Conservation (phyloP, 2,329 filamentous ascomycete species). For the Incumbomyces lentus region DNA sequence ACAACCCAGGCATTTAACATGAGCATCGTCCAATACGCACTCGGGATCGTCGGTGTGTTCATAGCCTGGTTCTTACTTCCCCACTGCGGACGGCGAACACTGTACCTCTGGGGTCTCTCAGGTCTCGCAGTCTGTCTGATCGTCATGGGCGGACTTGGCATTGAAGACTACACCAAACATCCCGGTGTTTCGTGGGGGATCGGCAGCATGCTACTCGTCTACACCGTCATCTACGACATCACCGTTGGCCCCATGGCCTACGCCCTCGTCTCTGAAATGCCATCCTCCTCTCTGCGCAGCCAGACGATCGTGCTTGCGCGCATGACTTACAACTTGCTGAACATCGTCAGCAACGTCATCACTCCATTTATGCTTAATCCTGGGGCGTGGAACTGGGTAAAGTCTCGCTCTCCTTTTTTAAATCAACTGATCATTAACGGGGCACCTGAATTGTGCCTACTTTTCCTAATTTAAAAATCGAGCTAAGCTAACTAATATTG, state of each 20-base stretch:
- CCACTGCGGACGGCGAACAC: constrained; percentile 62
- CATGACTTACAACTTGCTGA: constrained; percentile 70
- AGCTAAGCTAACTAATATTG: constrained; percentile 21
- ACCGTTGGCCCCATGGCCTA: constrained; percentile 85
- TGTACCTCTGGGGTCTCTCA: constrained; percentile 67
- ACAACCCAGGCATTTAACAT: constrained; percentile 27
- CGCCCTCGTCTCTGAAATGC: constrained; percentile 75
- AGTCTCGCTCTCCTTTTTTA: constrained; percentile 51
- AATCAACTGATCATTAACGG: too few relatives aligned
- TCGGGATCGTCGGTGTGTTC: constrained; percentile 23
- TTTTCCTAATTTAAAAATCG: constrained; percentile 22
- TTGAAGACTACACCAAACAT: constrained; percentile 33
- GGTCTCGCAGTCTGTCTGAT: constrained; percentile 67
- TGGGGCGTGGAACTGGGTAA: constrained; percentile 72
- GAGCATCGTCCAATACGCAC: constrained; percentile 26
- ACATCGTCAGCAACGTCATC: constrained; percentile 68
- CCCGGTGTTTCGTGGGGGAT: constrained; percentile 60
- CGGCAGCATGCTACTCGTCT: constrained; percentile 70
- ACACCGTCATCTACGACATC: constrained; percentile 74
- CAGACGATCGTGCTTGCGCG: constrained; percentile 83
- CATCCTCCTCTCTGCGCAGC: constrained; percentile 70
- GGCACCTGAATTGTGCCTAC: too few relatives aligned
- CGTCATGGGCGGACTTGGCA: constrained; percentile 72
- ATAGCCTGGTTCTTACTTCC: constrained; percentile 37
- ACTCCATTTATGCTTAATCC: constrained; percentile 76